Base-by-base conservation (phyloP, 2,329 filamentous ascomycete genomes). In the Colletotrichum sp. region DNA sequence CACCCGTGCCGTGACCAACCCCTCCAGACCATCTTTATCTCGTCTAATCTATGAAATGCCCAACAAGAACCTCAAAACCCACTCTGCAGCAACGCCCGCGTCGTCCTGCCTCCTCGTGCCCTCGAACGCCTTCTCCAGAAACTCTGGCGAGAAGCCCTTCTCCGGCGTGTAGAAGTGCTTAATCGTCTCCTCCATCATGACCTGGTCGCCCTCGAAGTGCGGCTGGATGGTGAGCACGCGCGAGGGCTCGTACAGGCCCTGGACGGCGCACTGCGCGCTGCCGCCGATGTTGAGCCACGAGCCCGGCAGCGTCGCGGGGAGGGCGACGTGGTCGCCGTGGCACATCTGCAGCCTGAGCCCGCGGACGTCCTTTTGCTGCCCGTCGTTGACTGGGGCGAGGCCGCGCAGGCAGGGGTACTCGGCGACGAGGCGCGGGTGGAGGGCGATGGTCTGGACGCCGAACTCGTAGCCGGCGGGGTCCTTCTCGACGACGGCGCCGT, bases 321-420 rank as follows among this genome's bases (percentile, higher is more conserved):
- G 48, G n/a, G 71, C 81, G 71, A 82, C 81, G 32, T 88, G 85
- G 57, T 87, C 82, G 79, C 89, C 88, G 63, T 84, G 85, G 75
- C 89, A 88, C 86, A 89, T 88, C 75, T 89, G 88, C 26, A 89
- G 86, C 24, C 84, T 65, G 3, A 30, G 65, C 64, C 81, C 83
- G 32, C 18, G 36, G 6, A 30, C 3, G 3, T 28, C 30, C 7
- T 48, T 34, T 12, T 44, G 9, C 39, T 44, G 39, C 39, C 1
- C 18, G 9, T n/a, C 18, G 12, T n/a, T 10, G 32, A 12, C 13
- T 16, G 4, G 8, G 1, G 62, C 57, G 7, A 22, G 7, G 6
- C 78, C 75, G 63, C 83, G 84, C 79, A 85, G 80, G 68, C 81
- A 83, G 30, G 84, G 81, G 36, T 89, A 87, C 7, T 89, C 78